Conservation (phyloP, 169 alveolate species). For the Cryptosporidium tyzzeri region DNA sequence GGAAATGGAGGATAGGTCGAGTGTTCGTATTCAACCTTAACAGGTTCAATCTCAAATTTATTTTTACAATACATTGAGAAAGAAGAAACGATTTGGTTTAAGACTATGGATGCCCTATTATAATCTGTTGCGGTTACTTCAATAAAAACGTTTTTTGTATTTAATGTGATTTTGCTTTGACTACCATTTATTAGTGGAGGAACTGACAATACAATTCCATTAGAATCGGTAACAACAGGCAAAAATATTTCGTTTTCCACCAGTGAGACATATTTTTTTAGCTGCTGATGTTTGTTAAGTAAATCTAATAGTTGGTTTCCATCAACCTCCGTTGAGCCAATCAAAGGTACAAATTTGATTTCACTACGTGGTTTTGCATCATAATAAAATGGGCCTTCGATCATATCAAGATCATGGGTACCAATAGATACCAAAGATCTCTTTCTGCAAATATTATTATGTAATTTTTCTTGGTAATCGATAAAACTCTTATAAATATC, state of each 20-base stretch:
- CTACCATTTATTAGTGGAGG: conserved; percentile 99
- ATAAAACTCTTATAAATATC: conserved; percentile 93
- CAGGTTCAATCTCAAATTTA: conserved; percentile 86
- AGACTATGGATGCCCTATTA: conserved; percentile 79
- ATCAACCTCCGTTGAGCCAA: conserved; percentile 87
- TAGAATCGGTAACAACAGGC: conserved; percentile 94
- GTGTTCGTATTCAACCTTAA: conserved; percentile 80
- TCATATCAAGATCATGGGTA: conserved; percentile 90
- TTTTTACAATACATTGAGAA: conserved; percentile 87
- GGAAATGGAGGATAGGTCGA: conserved; percentile 16
- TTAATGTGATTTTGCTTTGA: conserved; percentile 93
- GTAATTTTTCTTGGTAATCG: conserved; percentile 97
- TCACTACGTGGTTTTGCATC: conserved; percentile 90
- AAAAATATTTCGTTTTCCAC: conserved; percentile 86
- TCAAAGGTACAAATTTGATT: conserved; percentile 92
- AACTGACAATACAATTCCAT: conserved; percentile 92
- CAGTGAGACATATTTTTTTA: conserved; percentile 90
- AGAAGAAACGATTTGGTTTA: conserved; percentile 82
- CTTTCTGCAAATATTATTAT: conserved; percentile 94
- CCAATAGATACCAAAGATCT: conserved; percentile 91
- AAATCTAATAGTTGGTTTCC: conserved; percentile 86
- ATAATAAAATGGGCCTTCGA: conserved; percentile 88
- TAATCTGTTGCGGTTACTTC: conserved; percentile 95
- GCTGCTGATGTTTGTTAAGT: conserved; percentile 86
- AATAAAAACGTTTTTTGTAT: conserved; percentile 94